Conservation (phyloP, 129 eudicot genomes). For the Rutidosis leptorrhynchoides region DNA sequence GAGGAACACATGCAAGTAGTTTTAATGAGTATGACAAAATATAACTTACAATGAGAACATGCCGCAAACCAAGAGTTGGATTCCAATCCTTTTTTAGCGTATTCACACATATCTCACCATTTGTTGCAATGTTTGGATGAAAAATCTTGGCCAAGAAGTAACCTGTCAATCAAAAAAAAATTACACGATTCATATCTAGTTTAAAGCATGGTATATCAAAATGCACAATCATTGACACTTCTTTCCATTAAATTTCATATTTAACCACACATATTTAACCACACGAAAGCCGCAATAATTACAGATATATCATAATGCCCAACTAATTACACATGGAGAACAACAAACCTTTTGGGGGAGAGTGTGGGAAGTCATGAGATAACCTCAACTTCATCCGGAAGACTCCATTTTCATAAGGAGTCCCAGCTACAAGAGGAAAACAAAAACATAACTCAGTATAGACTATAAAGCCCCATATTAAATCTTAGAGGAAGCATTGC, state of each 20-base stretch:
- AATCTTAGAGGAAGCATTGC: too few species aligned
- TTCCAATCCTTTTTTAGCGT: constrained; percentile 94
- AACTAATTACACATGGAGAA: too few species aligned
- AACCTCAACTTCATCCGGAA: constrained; percentile 87
- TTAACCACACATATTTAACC: too few species aligned
- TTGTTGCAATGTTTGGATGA: constrained; percentile 83
- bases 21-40: too few species aligned
- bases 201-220: too few species aligned
- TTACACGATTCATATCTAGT: too few species aligned
- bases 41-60: constrained; percentile 71
- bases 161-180: constrained; percentile 40
- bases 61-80: constrained; percentile 88
- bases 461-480: too few species aligned
- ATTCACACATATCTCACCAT: constrained; percentile 97
- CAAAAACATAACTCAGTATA: constrained; percentile 5
- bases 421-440: constrained; percentile 71
- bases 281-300: too few species aligned
- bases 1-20: too few species aligned
- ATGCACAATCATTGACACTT: too few species aligned
- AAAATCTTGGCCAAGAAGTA: constrained; percentile 92
- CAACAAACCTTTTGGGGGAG: constrained; percentile 93
- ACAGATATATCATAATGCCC: too few species aligned
- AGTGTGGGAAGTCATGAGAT: constrained; percentile 79
- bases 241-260: too few species aligned
- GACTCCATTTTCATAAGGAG: constrained; percentile 92